Evolutionary conservation across 2,329 filamentous ascomycete genomes (phyloP).

Genomic region (Cladosporium sp.): DNA sequence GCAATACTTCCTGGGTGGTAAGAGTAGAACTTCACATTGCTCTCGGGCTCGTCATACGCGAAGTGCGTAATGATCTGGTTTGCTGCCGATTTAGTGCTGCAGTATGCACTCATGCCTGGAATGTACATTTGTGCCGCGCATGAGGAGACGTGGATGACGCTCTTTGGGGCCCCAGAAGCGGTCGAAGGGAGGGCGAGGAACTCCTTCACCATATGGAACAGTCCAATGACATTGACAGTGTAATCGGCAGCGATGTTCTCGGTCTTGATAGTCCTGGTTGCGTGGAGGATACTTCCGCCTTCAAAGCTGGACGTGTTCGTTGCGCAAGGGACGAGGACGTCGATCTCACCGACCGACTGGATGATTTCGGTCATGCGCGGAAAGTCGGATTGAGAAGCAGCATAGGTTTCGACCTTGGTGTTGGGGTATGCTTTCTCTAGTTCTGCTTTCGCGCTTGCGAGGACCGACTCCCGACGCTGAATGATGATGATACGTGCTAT

Average conservation of each 20-base stretch:
- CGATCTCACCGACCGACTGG: slow-evolving; percentile 30
- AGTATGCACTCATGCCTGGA: slow-evolving; percentile 4
- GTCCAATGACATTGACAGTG: slow-evolving; percentile 32
- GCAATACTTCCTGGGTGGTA: slow-evolving; percentile 8
- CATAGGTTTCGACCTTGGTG: slow-evolving; percentile 32
- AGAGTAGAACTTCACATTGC: slow-evolving; percentile 1
- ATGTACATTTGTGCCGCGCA: slow-evolving; percentile 30
- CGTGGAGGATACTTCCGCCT: slow-evolving; percentile 22
- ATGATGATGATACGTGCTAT: slow-evolving; percentile 20
- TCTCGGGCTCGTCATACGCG: slow-evolving; percentile 2
- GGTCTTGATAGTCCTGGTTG: slow-evolving; percentile 27
- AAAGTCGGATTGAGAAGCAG: slow-evolving; percentile 24
- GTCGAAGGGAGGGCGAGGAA: slow-evolving; percentile 33
- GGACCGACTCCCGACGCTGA: slow-evolving; percentile 25
- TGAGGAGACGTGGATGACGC: slow-evolving; percentile 34
- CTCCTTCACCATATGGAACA: slow-evolving; percentile 31
- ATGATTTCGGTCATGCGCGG: slow-evolving; percentile 28
- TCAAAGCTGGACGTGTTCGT: slow-evolving; percentile 19
- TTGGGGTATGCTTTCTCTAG: slow-evolving; percentile 32
- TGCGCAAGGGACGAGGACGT: slow-evolving; percentile 41
- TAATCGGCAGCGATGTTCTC: slow-evolving; percentile 34
- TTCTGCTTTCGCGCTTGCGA: slow-evolving; percentile 35
- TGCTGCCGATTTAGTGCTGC: slow-evolving; percentile 8
- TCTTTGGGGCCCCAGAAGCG: slow-evolving; percentile 24
- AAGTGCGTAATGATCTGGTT: slow-evolving; percentile 11